These are phyloP conservation scores for Conoideocrella luteorostrata DNA, from an alignment of 2,329 filamentous ascomycete genomes.

Conservation along the genomic window DNA sequence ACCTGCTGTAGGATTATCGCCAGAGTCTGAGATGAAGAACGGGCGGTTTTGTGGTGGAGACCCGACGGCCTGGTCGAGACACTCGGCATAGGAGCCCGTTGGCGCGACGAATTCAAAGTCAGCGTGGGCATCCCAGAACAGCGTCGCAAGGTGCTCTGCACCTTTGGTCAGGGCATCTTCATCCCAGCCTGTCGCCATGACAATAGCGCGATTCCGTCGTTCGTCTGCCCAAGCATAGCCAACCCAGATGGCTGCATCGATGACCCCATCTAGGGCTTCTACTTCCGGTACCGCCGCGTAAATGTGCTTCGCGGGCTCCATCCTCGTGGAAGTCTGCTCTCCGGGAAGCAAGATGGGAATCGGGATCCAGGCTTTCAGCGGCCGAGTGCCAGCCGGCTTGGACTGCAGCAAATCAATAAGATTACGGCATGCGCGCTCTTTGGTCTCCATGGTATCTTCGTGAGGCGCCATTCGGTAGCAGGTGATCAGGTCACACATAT, in stretches of 20 bases:
- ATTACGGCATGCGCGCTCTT: constrained; percentile 43
- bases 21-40: constrained; percentile 49
- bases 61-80: constrained; percentile 37
- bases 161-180: constrained; percentile 27
- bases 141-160: constrained; percentile 37
- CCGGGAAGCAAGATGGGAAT: constrained; percentile 46
- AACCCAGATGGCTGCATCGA: constrained; percentile 49
- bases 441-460: constrained; percentile 43
- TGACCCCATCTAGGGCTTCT: constrained; percentile 32
- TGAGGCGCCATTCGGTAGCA: constrained; percentile 49
- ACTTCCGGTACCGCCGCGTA: constrained; percentile 41
- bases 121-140: constrained; percentile 40
- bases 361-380: constrained; percentile 46
- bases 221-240: constrained; percentile 52
- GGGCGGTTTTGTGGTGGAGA: constrained; percentile 30
- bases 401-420: constrained; percentile 33
- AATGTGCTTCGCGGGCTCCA: constrained; percentile 44
- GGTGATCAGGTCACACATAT: constrained; percentile 44
- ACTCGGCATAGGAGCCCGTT: constrained; percentile 39
- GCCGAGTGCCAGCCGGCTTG: constrained; percentile 23
- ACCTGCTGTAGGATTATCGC: constrained; percentile 49
- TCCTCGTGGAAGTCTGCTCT: constrained; percentile 48
- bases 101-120: constrained; percentile 47
- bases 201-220: constrained; percentile 41
- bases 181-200: constrained; percentile 47